Conservation (phyloP, 495 filamentous ascomycete genomes). For the Staphylotrichum tortipilum region DNA sequence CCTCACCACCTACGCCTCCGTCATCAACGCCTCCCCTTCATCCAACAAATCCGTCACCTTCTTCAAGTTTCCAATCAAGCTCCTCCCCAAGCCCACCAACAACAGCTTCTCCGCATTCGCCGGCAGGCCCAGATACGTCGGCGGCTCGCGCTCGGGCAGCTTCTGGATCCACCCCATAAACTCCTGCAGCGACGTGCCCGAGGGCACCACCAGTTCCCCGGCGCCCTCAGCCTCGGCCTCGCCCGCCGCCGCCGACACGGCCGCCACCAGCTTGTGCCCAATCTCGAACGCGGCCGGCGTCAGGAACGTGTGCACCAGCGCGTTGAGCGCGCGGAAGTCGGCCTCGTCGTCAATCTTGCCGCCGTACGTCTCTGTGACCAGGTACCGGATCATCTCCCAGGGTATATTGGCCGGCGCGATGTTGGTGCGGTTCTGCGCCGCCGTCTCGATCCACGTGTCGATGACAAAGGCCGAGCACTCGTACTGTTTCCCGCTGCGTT, state of each 20-base stretch:
- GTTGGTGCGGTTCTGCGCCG: conserved; percentile 78
- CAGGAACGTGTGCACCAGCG: conserved; percentile 66
- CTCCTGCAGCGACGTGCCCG: conserved; percentile 69
- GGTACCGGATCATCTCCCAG: conserved; percentile 92
- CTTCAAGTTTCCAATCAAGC: conserved; percentile 75
- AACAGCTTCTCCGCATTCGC: conserved; percentile 95
- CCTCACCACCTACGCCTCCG: conserved; percentile 39
- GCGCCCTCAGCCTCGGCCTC: conserved; percentile 1
- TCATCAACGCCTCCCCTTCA: conserved; percentile 87
- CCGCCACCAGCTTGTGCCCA: conserved; percentile 69
- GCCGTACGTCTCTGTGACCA: conserved; percentile 90
- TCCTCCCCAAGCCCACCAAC: conserved; percentile 77
- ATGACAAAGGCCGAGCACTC: conserved; percentile 95
- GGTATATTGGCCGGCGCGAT: conserved; percentile 87
- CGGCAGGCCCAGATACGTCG: conserved; percentile 91
- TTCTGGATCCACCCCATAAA: conserved; percentile 88
- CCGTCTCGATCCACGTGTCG: conserved; percentile 83
- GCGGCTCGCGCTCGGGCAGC: conserved; percentile 90
- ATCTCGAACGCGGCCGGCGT: conserved; percentile 85
- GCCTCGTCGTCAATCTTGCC: conserved; percentile 91
- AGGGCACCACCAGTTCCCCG: conserved; percentile 60
- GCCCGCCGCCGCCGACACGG: conserved; percentile 3
- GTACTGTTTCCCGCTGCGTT: conserved; percentile 49
- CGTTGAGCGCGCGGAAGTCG: conserved; percentile 67
- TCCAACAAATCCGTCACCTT: conserved; percentile 79